These are phyloP conservation scores for Quercus lobata DNA, from an alignment of 331 rosid genomes.

Conservation along the genomic window DNA sequence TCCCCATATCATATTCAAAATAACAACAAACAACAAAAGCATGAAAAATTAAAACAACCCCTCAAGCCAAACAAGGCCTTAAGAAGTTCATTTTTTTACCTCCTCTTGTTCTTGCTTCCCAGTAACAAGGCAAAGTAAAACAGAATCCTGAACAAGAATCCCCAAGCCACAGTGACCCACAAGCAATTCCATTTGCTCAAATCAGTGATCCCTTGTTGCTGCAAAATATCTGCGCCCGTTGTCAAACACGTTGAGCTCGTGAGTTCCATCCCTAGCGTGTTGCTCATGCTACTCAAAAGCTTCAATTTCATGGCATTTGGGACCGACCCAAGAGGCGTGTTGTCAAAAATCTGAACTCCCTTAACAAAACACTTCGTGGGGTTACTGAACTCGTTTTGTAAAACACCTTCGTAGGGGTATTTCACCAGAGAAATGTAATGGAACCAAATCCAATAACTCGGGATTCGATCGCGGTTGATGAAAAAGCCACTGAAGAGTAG, in stretches of 20 bases:
- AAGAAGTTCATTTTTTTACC: neutral
- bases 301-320: constrained; percentile 46
- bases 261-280: constrained; percentile 52
- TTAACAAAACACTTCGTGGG: constrained; percentile 60
- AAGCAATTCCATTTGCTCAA: constrained; percentile 86
- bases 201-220: constrained; percentile 58
- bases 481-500: constrained; percentile 90
- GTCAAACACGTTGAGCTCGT: constrained; percentile 77
- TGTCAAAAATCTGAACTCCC: constrained; percentile 87
- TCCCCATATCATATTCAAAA: neutral
- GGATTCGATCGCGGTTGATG: constrained; percentile 77
- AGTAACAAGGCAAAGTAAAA: constrained; percentile 62
- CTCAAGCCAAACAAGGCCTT: neutral
- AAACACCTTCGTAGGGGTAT: constrained; percentile 76
- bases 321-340: constrained; percentile 47
- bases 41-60: neutral
- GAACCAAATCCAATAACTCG: constrained; percentile 90
- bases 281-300: constrained; percentile 61
- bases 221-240: constrained; percentile 61
- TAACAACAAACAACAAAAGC: constrained; percentile 10
- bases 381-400: constrained; percentile 68
- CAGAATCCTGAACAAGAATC: constrained; percentile 79
- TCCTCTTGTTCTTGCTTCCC: constrained; percentile 96
- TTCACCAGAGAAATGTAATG: constrained; percentile 80
- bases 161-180: constrained; percentile 88